Evolutionary conservation across 2,329 filamentous ascomycete genomes (phyloP).

Genomic region (Aspergillus transmontanensis): DNA sequence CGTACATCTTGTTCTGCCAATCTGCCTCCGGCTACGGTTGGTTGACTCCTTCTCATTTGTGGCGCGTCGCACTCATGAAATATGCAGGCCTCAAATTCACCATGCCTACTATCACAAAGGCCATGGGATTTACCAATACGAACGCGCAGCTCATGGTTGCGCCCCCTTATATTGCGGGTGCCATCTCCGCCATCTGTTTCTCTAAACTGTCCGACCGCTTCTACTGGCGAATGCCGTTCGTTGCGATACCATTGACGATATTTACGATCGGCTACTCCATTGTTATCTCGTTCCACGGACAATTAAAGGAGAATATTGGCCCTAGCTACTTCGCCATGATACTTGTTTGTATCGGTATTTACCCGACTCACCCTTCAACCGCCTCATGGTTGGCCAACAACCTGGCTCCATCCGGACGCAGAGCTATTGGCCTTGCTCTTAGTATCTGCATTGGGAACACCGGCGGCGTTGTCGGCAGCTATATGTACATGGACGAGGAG

Average conservation of each 20-base stretch:
- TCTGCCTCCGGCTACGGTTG: conserved; percentile 26
- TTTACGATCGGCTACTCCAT: conserved; percentile 21
- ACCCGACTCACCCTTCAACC: conserved; percentile 28
- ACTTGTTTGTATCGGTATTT: conserved; percentile 26
- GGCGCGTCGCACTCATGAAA: conserved; percentile 18
- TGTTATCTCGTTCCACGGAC: conserved; percentile 25
- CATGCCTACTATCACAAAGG: conserved; percentile 41
- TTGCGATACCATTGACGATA: conserved; percentile 18
- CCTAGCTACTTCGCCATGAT: conserved; percentile 28
- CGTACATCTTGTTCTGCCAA: conserved; percentile 32
- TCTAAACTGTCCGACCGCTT: conserved; percentile 25
- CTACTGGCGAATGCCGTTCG: conserved; percentile 30
- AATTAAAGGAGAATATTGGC: conserved; percentile 21
- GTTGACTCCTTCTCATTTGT: conserved; percentile 5
- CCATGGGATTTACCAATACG: conserved; percentile 37
- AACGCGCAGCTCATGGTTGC: conserved; percentile 36
- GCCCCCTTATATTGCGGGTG: conserved; percentile 29
- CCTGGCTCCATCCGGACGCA: conserved; percentile 23
- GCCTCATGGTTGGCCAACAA: conserved; percentile 31
- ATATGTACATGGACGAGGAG: conserved; percentile 26
- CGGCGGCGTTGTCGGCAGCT: conserved; percentile 27
- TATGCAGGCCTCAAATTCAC: conserved; percentile 37
- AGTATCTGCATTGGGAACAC: conserved; percentile 26
- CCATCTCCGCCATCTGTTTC: conserved; percentile 27
- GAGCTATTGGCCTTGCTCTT: conserved; percentile 25